These are phyloP conservation scores for Aspergillus ruber DNA, from an alignment of 2,329 filamentous ascomycete genomes.

Conservation along the genomic window DNA sequence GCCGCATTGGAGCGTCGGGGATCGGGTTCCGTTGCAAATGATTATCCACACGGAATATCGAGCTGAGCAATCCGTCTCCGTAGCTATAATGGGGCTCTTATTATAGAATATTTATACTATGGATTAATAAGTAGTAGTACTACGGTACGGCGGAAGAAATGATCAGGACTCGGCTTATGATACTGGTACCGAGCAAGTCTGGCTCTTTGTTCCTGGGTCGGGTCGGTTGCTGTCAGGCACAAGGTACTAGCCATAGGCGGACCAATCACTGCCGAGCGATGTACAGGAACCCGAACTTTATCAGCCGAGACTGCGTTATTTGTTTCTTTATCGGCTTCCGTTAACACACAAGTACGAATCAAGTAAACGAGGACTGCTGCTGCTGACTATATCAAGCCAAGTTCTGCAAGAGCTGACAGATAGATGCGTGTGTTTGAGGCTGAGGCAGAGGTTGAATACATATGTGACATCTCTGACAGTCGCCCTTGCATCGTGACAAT, in stretches of 20 bases:
- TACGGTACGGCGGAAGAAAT: too few species aligned
- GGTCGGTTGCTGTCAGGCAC: background rate
- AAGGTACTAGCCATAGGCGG: constrained; percentile 20
- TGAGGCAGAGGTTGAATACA: background rate
- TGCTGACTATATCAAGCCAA: background rate
- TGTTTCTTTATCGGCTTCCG: background rate
- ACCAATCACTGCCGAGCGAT: constrained; percentile 5
- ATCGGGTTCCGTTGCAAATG: too few species aligned
- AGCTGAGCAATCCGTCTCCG: background rate
- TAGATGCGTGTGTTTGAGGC: background rate
- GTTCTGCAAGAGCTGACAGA: background rate
- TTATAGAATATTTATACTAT: too few species aligned
- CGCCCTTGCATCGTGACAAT: background rate
- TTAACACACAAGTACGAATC: background rate
- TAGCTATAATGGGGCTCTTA: too few species aligned
- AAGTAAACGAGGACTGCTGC: too few species aligned
- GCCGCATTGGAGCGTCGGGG: background rate
- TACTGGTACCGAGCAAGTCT: background rate
- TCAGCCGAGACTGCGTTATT: background rate
- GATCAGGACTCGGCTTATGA: too few species aligned
- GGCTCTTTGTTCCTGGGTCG: background rate
- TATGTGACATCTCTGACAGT: background rate
- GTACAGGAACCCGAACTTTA: constrained; percentile 2
- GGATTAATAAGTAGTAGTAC: too few species aligned
- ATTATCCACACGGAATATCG: constrained; percentile 8